These are phyloP conservation scores for Hypoxylon perforatum DNA, from an alignment of 495 filamentous ascomycete genomes.

Conservation along the genomic window DNA sequence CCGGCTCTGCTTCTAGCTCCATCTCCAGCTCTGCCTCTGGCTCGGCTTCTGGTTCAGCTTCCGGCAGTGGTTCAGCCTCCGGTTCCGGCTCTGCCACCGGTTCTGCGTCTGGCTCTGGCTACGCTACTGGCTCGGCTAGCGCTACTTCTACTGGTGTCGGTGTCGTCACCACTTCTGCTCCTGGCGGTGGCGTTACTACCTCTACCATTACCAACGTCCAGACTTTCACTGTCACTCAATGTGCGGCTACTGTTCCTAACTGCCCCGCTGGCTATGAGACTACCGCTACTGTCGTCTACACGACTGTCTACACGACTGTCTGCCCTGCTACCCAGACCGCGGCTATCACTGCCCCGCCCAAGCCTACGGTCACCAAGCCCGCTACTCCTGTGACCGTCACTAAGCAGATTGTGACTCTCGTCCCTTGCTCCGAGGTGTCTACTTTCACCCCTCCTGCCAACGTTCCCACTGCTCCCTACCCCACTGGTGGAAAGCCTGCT, in stretches of 20 bases:
- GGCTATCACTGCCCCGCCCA: constrained; percentile 34
- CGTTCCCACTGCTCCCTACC: constrained; percentile 43
- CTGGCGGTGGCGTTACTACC: constrained; percentile 31
- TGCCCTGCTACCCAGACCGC: constrained; percentile 47
- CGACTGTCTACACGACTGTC: constrained; percentile 46
- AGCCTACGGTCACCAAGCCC: constrained; percentile 36
- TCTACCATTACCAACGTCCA: constrained; percentile 40
- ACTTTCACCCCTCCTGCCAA: constrained; percentile 46
- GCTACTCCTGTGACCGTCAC: constrained; percentile 41
- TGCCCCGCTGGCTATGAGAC: constrained; percentile 49
- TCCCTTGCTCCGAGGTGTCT: constrained; percentile 41
- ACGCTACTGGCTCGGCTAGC: constrained; percentile 6
- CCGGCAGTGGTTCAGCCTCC: constrained; percentile 5
- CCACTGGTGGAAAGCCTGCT: constrained; percentile 28
- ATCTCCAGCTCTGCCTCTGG: constrained; percentile 3
- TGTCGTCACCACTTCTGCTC: constrained; percentile 19
- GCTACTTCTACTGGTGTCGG: constrained; percentile 8
- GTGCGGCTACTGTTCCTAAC: constrained; percentile 47
- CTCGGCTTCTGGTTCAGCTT: constrained; percentile 8
- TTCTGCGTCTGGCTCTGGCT: constrained; percentile 12
- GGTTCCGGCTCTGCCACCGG: constrained; percentile 1
- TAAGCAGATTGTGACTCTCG: constrained; percentile 43
- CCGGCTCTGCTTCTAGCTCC: constrained; percentile 3
- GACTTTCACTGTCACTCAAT: constrained; percentile 49
- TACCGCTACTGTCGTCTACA: constrained; percentile 43